Evolutionary conservation across 495 filamentous ascomycete genomes (phyloP).

Genomic region (Astrothelium subdiscretum): DNA sequence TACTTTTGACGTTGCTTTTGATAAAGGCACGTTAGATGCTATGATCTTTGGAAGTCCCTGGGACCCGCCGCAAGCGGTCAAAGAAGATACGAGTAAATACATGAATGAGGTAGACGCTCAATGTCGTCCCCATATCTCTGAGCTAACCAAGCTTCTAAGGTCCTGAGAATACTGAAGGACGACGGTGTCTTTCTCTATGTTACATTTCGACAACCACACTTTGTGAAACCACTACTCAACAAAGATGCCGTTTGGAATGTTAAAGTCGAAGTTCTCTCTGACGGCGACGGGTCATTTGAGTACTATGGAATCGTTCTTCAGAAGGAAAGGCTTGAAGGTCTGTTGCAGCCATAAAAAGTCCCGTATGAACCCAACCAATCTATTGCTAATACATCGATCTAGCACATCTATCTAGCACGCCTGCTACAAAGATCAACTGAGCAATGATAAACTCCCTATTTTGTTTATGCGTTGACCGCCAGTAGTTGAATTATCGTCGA

Average conservation of each 20-base stretch:
- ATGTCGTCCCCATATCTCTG: neutral
- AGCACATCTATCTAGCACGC: too few species aligned
- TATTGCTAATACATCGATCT: too few species aligned
- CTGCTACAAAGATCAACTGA: too few species aligned
- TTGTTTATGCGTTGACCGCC: too few species aligned
- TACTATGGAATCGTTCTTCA: slow-evolving; percentile 41
- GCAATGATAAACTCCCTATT: too few species aligned
- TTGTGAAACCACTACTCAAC: slow-evolving; percentile 40
- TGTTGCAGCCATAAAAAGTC: too few species aligned
- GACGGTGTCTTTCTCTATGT: slow-evolving; percentile 45
- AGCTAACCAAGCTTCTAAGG: slow-evolving; percentile 20
- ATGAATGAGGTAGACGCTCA: slow-evolving; percentile 33
- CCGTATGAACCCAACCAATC: too few species aligned
- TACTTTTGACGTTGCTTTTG: slow-evolving; percentile 44
- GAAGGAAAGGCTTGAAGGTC: too few species aligned
- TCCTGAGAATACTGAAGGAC: slow-evolving; percentile 41
- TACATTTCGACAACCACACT: slow-evolving; percentile 50
- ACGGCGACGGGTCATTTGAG: slow-evolving; percentile 31
- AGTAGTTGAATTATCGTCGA: too few species aligned
- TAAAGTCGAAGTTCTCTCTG: slow-evolving; percentile 30
- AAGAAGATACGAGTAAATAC: slow-evolving; percentile 39
- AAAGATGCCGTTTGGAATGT: slow-evolving; percentile 35
- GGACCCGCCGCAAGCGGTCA: slow-evolving; percentile 44
- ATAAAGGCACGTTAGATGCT: slow-evolving; percentile 51
- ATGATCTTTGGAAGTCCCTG: slow-evolving; percentile 49